Conservation (phyloP, 2,329 filamentous ascomycete species). For the Colletotrichum tropicale region DNA sequence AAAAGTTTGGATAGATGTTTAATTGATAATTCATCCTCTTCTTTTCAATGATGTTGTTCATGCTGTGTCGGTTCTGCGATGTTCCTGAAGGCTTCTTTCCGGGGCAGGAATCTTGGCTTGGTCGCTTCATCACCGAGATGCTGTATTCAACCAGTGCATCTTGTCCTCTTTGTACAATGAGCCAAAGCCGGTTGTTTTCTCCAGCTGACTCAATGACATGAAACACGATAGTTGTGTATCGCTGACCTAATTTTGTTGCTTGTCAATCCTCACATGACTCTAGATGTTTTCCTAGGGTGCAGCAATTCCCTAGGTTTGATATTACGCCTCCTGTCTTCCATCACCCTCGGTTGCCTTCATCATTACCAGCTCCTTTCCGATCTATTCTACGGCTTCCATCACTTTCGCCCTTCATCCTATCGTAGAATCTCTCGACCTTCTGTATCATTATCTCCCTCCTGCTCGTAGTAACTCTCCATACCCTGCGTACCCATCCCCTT, state of each 20-base stretch:
- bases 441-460: not conserved
- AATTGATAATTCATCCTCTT: not conserved
- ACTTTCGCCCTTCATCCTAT: accelerated
- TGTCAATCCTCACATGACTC: not conserved
- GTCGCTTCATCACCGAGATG: not conserved
- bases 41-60: accelerated
- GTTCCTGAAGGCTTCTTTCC: accelerated
- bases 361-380: not conserved
- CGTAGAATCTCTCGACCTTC: not conserved
- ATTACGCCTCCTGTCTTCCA: not conserved
- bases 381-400: not conserved
- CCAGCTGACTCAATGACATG: too few relatives aligned
- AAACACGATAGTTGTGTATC: accelerated
- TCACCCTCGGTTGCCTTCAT: not conserved
- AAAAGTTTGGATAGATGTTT: not conserved
- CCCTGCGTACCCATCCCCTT: not conserved
- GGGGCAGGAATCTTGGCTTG: not conserved
- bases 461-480: accelerated
- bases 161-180: not conserved
- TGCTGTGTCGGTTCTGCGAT: accelerated
- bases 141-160: accelerated
- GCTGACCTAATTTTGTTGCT: not conserved
- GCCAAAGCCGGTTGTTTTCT: accelerated
- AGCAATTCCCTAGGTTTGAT: not conserved
- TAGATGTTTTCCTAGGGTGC: not conserved